Conservation (phyloP, 768 basidiomycete genomes). For the Tylopilus vinaceipallidus region DNA sequence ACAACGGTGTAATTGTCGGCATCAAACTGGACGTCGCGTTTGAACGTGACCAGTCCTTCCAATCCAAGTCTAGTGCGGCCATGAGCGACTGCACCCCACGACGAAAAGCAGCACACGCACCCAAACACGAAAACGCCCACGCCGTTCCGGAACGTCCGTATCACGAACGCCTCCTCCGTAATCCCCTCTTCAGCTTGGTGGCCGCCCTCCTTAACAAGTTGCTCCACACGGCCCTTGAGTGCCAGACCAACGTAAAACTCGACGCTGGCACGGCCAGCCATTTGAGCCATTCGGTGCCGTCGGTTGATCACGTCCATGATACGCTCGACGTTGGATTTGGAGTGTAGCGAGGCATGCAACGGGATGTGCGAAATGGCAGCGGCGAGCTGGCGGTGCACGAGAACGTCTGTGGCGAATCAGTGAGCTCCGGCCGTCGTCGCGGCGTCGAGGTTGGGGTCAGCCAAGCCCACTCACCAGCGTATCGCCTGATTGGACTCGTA, state of each 20-base stretch:
- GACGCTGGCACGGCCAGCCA: conserved; percentile 94
- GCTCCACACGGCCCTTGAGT: conserved; percentile 61
- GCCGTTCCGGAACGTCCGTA: conserved; percentile 92
- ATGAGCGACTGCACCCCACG: no score
- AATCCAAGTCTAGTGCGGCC: conserved; percentile 68
- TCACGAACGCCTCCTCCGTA: conserved; percentile 86
- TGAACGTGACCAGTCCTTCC: conserved; percentile 94
- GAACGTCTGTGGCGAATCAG: conserved; percentile 59
- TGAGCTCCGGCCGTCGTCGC: background rate
- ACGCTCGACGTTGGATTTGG: conserved; percentile 84
- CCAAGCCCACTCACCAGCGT: conserved; percentile 61
- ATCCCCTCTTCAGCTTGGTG: conserved; percentile 39
- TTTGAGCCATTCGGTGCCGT: conserved; percentile 94
- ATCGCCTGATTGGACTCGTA: conserved; percentile 95
- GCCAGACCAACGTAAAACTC: conserved; percentile 98
- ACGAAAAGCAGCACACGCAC: conserved; percentile 44
- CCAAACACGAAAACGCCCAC: conserved; percentile 94
- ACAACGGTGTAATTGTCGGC: conserved; percentile 86
- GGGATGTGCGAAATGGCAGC: conserved; percentile 84
- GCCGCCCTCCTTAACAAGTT: conserved; percentile 30
- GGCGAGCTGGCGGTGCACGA: conserved; percentile 90
- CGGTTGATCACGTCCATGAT: conserved; percentile 85
- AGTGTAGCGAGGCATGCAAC: conserved; percentile 85
- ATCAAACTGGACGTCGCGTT: conserved; percentile 85
- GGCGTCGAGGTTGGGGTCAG: background rate